Evolutionary conservation across 2,329 filamentous ascomycete species (phyloP).

Genomic region (Penicillium sp.): DNA sequence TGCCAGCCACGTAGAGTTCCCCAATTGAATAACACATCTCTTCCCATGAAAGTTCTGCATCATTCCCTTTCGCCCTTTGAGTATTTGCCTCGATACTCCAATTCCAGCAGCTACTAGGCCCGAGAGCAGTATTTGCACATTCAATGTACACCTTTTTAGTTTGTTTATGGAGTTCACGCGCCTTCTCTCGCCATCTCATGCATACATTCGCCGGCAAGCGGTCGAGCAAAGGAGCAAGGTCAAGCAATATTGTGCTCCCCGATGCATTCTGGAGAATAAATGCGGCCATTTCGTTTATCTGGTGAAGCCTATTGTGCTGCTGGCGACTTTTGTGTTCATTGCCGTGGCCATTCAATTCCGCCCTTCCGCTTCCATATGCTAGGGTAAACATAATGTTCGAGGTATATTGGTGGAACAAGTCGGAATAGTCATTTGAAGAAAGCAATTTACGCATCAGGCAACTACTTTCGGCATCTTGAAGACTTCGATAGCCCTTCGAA

Average conservation of each 20-base stretch:
- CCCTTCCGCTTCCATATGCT: conserved; percentile 16
- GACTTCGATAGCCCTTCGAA: conserved; percentile 6
- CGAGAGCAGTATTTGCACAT: background rate
- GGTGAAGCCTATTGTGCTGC: background rate
- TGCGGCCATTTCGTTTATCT: conserved; percentile 5
- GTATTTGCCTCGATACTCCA: background rate
- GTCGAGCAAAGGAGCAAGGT: background rate
- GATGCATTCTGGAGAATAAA: conserved; percentile 5
- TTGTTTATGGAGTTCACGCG: background rate
- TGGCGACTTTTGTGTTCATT: background rate
- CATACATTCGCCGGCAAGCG: background rate
- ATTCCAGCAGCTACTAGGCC: background rate
- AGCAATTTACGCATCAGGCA: conserved; percentile 17
- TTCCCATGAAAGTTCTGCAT: background rate
- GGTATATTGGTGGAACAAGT: conserved; percentile 12
- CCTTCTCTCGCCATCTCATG: background rate
- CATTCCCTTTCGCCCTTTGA: background rate
- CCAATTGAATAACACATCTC: conserved; percentile 3
- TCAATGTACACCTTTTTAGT: background rate
- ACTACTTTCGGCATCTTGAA: conserved; percentile 17
- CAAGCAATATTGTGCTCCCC: background rate
- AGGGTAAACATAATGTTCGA: conserved; percentile 15
- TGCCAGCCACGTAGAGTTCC: conserved; percentile 1
- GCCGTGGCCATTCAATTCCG: background rate
- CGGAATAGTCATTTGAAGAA: conserved; percentile 10